Conservation (phyloP, 75 land plant species). For the Cunninghamia lanceolata region DNA sequence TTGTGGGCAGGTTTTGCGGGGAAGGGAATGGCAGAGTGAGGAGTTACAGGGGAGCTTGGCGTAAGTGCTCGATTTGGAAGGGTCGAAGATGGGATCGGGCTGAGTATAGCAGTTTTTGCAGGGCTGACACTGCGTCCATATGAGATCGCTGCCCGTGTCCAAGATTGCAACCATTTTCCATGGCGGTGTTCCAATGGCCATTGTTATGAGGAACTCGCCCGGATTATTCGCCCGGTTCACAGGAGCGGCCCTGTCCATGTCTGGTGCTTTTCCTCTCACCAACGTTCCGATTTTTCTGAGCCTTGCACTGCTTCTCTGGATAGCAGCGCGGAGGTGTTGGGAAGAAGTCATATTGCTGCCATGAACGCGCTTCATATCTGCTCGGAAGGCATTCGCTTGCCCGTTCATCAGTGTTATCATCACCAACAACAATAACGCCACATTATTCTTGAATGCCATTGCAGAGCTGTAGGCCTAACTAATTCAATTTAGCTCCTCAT, state of each 20-base stretch:
- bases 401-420: too few species aligned
- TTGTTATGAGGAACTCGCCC: conserved; percentile 48
- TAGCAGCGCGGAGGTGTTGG: too few species aligned
- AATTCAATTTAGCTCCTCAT: too few species aligned
- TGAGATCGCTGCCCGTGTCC: conserved; percentile 67
- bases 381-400: too few species aligned
- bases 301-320: too few species aligned
- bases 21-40: conserved; percentile 13
- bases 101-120: conserved; percentile 39
- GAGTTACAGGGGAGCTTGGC: conserved; percentile 33
- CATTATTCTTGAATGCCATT: too few species aligned
- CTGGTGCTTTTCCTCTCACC: too few species aligned
- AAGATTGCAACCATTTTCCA: conserved; percentile 30
- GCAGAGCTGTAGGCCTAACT: too few species aligned
- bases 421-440: too few species aligned
- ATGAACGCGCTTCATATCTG: too few species aligned
- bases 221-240: conserved; percentile 2
- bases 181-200: conserved; percentile 59
- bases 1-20: background rate
- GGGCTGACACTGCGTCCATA: conserved; percentile 73
- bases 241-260: background rate
- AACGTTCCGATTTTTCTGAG: too few species aligned
- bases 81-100: conserved; percentile 36
- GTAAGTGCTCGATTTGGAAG: conserved; percentile 36
- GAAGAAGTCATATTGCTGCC: too few species aligned